phyloP scores from a whole-genome alignment of 1,284 basidiomycete species.

The Cutaneotrichosporon sp. region DNA sequence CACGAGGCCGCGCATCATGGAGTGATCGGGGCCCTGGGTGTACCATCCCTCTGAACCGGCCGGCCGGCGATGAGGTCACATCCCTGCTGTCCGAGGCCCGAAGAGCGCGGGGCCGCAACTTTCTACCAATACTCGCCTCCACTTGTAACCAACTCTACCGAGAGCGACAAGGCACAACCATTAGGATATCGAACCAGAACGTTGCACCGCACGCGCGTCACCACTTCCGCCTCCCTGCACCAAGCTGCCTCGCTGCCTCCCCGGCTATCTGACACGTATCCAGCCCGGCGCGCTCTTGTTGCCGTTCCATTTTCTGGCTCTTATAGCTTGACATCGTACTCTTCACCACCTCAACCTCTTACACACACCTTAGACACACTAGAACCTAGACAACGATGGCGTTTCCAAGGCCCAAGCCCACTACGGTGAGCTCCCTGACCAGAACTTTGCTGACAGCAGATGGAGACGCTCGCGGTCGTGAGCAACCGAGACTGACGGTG shows the following conservation, averaged over 20 bases:
- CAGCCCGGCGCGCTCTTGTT: neutral
- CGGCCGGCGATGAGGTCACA: constrained; percentile 7
- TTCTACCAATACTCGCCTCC: neutral
- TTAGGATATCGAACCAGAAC: neutral
- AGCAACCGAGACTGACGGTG: constrained; percentile 11
- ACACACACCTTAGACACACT: neutral
- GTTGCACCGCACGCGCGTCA: too few species aligned
- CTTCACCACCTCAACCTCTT: neutral
- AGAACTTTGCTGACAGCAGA: constrained; percentile 25
- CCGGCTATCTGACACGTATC: constrained; percentile 3
- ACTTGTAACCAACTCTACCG: too few species aligned
- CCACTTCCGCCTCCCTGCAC: too few species aligned
- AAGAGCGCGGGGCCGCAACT: neutral
- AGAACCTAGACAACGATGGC: constrained; percentile 36
- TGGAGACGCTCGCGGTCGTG: constrained; percentile 52
- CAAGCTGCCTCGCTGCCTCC: too few species aligned
- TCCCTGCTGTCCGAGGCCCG: too few species aligned
- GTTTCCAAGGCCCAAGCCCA: constrained; percentile 52
- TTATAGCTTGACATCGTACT: neutral
- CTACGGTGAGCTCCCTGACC: constrained; percentile 38
- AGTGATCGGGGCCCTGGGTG: neutral
- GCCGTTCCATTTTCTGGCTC: neutral
- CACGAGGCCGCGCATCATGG: neutral
- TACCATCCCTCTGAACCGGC: neutral
- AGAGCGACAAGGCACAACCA: neutral